Conservation (phyloP, 2,329 filamentous ascomycete genomes). For the Apiospora malaysiana region DNA sequence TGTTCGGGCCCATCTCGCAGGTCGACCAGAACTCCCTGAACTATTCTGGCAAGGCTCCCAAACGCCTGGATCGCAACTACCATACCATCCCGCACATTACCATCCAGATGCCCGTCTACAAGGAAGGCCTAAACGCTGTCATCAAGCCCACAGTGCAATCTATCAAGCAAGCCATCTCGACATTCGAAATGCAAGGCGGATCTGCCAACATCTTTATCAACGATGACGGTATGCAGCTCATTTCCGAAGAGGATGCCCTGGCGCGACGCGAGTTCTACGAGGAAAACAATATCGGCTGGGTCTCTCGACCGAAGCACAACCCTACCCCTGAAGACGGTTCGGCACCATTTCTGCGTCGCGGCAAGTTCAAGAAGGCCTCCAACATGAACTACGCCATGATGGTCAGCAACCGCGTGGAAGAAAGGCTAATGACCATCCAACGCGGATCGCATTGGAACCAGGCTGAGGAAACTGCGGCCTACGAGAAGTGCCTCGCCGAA, state of each 20-base stretch:
- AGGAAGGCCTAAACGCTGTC: constrained; percentile 53
- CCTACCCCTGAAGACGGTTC: constrained; percentile 56
- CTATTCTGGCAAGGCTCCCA: constrained; percentile 48
- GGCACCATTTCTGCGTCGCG: constrained; percentile 61
- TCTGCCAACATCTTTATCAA: constrained; percentile 72
- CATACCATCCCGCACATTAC: constrained; percentile 54
- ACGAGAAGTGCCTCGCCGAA: constrained; percentile 68
- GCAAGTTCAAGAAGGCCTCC: constrained; percentile 74
- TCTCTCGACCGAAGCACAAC: constrained; percentile 58
- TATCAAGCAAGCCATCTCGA: constrained; percentile 62
- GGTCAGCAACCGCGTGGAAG: constrained; percentile 73
- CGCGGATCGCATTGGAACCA: constrained; percentile 70
- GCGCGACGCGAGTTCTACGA: constrained; percentile 61
- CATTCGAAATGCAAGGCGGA: constrained; percentile 67
- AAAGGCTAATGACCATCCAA: constrained; percentile 64
- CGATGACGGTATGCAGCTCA: constrained; percentile 70
- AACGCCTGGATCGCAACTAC: constrained; percentile 43
- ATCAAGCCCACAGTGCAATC: constrained; percentile 62
- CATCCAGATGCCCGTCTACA: constrained; percentile 57
- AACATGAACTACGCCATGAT: constrained; percentile 77
- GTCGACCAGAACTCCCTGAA: constrained; percentile 52
- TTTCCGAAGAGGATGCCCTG: constrained; percentile 54
- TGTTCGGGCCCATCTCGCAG: constrained; percentile 55
- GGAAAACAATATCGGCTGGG: constrained; percentile 64
- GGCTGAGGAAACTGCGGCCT: constrained; percentile 69